Conservation (phyloP, 495 filamentous ascomycete genomes). For the Xylaria castorea region DNA sequence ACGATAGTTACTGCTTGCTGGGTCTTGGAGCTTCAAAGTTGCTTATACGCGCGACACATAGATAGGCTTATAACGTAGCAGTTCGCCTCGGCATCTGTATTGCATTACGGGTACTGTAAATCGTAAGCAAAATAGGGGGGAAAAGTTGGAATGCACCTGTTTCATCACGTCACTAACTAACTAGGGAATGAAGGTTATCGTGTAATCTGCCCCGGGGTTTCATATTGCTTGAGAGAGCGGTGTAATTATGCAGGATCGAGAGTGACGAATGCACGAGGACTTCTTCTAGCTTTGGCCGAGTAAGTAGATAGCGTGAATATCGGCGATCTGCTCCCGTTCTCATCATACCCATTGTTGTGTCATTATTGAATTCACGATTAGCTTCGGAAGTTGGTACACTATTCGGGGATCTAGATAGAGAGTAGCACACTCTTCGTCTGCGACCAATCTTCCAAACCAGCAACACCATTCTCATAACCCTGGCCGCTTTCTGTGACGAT, state of each 20-base stretch:
- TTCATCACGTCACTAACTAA: neutral
- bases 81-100: neutral
- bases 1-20: neutral
- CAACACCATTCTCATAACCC: conserved; percentile 46
- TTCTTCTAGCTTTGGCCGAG: neutral
- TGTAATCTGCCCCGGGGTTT: neutral
- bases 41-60: neutral
- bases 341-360: neutral
- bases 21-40: neutral
- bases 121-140: neutral
- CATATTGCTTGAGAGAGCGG: neutral
- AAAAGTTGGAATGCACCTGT: neutral
- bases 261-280: neutral
- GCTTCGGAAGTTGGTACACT: conserved; percentile 17
- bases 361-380: too few relatives aligned
- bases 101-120: neutral
- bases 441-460: conserved; percentile 57
- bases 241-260: neutral
- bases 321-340: neutral
- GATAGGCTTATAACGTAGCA: neutral
- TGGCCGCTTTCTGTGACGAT: conserved; percentile 41
- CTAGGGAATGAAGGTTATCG: neutral
- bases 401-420: conserved; percentile 37
- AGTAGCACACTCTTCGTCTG: conserved; percentile 53
- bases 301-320: neutral